A percentile compares a stretch with the other conserved stretches of the same genome.
Evolutionary conservation across 2,329 filamentous ascomycete species (phyloP).

Genomic region (Waltergamsia citrina): DNA sequence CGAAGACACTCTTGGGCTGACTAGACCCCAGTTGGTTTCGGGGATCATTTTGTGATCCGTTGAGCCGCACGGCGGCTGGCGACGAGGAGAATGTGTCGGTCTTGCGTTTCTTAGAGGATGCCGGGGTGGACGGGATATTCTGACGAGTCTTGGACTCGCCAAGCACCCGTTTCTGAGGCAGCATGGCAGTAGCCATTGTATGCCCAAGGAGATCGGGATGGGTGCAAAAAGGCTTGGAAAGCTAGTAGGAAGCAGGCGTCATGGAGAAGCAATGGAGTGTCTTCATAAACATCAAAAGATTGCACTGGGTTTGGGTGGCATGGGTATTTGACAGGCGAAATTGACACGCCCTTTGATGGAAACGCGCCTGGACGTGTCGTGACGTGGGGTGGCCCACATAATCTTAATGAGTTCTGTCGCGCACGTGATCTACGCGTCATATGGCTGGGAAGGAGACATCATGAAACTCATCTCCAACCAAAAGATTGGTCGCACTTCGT

Average conservation of each 20-base stretch:
- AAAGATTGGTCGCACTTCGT: too few species aligned
- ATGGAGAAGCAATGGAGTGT: background rate
- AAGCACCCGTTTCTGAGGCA: conserved; percentile 65
- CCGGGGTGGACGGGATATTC: conserved; percentile 49
- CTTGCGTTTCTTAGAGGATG: conserved; percentile 72
- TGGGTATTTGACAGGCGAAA: background rate
- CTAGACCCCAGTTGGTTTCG: conserved; percentile 54
- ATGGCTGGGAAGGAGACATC: background rate
- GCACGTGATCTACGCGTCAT: conserved; percentile 1
- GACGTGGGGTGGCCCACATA: conserved; percentile 5
- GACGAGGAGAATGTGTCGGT: conserved; percentile 54
- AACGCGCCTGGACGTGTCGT: conserved; percentile 8
- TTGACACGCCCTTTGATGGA: conserved; percentile 2
- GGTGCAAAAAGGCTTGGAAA: background rate
- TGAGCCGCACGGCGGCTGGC: conserved; percentile 42
- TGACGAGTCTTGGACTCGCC: conserved; percentile 57
- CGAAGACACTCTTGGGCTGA: conserved; percentile 74
- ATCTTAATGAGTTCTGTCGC: conserved; percentile 3
- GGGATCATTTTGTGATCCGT: conserved; percentile 50
- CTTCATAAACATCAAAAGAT: background rate
- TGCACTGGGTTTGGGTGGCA: background rate
- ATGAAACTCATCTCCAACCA: too few species aligned
- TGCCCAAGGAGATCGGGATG: background rate
- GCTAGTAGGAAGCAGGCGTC: background rate
- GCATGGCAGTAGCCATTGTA: conserved; percentile 37